Conservation (phyloP, 495 filamentous ascomycete genomes). For the Xylaria intraflava region DNA sequence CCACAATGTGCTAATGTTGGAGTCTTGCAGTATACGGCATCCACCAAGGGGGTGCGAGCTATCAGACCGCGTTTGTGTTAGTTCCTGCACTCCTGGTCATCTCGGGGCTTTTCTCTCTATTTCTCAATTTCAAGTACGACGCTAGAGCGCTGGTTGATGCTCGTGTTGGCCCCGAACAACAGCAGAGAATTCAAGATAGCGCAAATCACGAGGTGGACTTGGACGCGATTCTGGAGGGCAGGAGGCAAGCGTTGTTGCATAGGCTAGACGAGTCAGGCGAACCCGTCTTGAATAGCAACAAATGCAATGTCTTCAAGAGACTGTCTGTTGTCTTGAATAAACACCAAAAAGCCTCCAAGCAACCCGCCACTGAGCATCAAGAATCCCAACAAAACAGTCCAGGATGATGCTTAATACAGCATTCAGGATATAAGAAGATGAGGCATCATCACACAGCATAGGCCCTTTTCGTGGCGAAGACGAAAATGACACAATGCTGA, state of each 20-base stretch:
- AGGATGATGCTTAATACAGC: conserved; percentile 6
- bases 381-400: conserved; percentile 11
- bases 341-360: conserved; percentile 17
- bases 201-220: conserved; percentile 27
- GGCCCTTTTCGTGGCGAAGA: neutral
- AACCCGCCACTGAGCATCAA: conserved; percentile 13
- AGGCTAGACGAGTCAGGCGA: conserved; percentile 6
- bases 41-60: conserved; percentile 19
- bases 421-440: neutral
- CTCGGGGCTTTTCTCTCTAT: conserved; percentile 31
- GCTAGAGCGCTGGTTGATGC: conserved; percentile 34
- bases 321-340: conserved; percentile 18
- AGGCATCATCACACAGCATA: neutral
- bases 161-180: conserved; percentile 21
- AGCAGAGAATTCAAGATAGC: conserved; percentile 23
- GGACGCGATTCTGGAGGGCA: conserved; percentile 23
- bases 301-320: conserved; percentile 16
- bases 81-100: conserved; percentile 30
- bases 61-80: conserved; percentile 31
- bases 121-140: conserved; percentile 32
- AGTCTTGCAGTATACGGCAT: conserved; percentile 30
- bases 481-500: neutral
- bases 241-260: conserved; percentile 19
- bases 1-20: neutral
- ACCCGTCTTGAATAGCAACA: conserved; percentile 6